Evolutionary conservation across 1,284 basidiomycete species (phyloP).

Genomic region (Fomes fomentarius): DNA sequence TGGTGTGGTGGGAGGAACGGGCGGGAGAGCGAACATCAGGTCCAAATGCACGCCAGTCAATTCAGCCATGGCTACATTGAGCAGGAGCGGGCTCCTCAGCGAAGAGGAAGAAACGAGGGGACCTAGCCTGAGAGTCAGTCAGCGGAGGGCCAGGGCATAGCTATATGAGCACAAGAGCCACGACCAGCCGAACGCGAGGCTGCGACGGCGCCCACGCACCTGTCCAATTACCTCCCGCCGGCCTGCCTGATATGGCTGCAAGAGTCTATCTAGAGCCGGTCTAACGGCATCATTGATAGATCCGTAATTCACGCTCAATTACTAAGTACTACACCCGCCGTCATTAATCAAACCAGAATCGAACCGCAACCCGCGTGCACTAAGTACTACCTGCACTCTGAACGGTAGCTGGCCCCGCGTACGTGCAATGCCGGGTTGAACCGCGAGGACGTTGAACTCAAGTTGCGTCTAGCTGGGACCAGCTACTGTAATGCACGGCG

Average conservation of each 20-base stretch:
- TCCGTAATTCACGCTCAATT: neutral
- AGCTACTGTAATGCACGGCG: too few species aligned
- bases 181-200: neutral
- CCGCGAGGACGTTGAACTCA: too few species aligned
- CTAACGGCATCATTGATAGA: neutral
- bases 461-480: too few species aligned
- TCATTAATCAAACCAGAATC: neutral
- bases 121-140: neutral
- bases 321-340: neutral
- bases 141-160: neutral
- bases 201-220: constrained; percentile 3
- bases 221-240: neutral
- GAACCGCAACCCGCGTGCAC: neutral
- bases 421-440: too few species aligned
- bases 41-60: neutral
- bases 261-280: neutral
- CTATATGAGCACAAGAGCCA: constrained; percentile 1
- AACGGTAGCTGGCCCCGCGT: too few species aligned
- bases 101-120: neutral
- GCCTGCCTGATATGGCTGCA: neutral
- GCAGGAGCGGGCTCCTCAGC: neutral
- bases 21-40: constrained; percentile 4
- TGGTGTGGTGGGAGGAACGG: neutral
- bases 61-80: constrained; percentile 9
- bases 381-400: neutral